These are phyloP conservation scores for Kurtzmaniella quercitrusa DNA, from an alignment of 1,139 yeast species.

Conservation along the genomic window DNA sequence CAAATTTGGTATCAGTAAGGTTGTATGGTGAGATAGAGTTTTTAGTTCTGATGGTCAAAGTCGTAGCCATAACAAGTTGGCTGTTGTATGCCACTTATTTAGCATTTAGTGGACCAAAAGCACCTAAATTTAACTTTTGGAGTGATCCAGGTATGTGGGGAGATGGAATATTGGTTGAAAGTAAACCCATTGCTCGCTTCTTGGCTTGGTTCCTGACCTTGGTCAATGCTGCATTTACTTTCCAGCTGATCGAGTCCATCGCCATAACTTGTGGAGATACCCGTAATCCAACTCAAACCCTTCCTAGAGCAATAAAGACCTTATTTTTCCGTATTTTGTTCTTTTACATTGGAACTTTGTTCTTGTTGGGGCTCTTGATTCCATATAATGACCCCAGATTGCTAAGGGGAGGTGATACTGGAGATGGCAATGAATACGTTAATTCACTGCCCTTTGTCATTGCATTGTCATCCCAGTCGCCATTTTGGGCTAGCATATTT, in stretches of 20 bases:
- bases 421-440: slow-evolving; percentile 5
- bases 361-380: slow-evolving; percentile 15
- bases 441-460: slow-evolving; percentile 7
- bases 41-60: slow-evolving; percentile 17
- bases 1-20: slow-evolving; percentile 20
- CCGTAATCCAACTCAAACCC: slow-evolving; percentile 12
- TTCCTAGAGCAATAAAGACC: slow-evolving; percentile 13
- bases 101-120: slow-evolving; percentile 11
- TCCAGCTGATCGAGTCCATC: slow-evolving; percentile 36
- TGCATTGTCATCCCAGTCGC: slow-evolving; percentile 4
- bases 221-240: slow-evolving; percentile 29
- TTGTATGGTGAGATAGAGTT: slow-evolving; percentile 21
- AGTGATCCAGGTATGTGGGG: slow-evolving; percentile 16
- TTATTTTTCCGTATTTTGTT: slow-evolving; percentile 14
- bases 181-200: background rate
- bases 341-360: slow-evolving; percentile 14
- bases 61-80: slow-evolving; percentile 18
- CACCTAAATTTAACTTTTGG: slow-evolving; percentile 17
- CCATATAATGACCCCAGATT: slow-evolving; percentile 15
- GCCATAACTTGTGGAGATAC: slow-evolving; percentile 23
- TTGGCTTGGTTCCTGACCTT: slow-evolving; percentile 13
- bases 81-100: slow-evolving; percentile 7
- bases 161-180: slow-evolving; percentile 1
- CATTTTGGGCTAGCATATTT: slow-evolving; percentile 10
- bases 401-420: background rate